Base-by-base conservation (phyloP, 1,284 basidiomycete species). In the Marasmius tenuissimus region DNA sequence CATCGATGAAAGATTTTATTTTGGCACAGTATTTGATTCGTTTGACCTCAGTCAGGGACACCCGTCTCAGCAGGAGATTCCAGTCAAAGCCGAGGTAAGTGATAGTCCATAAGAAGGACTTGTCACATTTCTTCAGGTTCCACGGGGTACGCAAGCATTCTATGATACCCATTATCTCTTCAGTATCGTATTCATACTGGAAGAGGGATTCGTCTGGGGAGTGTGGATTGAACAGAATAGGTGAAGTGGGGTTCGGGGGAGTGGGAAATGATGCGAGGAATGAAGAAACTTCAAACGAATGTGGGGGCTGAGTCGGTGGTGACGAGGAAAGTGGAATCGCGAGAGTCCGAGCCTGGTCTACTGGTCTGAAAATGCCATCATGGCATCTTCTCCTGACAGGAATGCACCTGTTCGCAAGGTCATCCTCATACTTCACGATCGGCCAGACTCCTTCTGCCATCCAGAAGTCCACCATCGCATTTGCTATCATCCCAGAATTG, bases 391-490 rank as follows among this genome's bases (percentile, higher is more conserved):
- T 4, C 5, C 58, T 4, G 6, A 18, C 35, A 18, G 73, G 74
- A 20, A 57, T 64, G 1, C 66, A 62, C 5, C 75, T 68, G 4
- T 67, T 37, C 6, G 40, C 60, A 16, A 73, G 54, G 57, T 78
- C 73, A 58, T 78, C 76, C 16, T 75, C 73, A 67, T 73, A 79
- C 57, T 74, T 74, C 6, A 58, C 45, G 2, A 70, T 58, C 0
- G 69, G 68, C 0, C 39, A 50, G n/a, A 72, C 62, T 2, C 63
- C 66, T 16, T 66, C 61, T 10, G 62, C 49, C 1, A 50, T 59
- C 63, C 73, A 68, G 8, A 78, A 72, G 42, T 72, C 70, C 3
- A 74, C 63, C 2, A 63, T 59, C 0, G 70, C 68, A 50, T 76
- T 73, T 9, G 68, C 68, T n/a, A 73, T 68, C 63, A 71, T 71